Conservation (phyloP, 495 filamentous ascomycete species). For the Neurospora sp. region DNA sequence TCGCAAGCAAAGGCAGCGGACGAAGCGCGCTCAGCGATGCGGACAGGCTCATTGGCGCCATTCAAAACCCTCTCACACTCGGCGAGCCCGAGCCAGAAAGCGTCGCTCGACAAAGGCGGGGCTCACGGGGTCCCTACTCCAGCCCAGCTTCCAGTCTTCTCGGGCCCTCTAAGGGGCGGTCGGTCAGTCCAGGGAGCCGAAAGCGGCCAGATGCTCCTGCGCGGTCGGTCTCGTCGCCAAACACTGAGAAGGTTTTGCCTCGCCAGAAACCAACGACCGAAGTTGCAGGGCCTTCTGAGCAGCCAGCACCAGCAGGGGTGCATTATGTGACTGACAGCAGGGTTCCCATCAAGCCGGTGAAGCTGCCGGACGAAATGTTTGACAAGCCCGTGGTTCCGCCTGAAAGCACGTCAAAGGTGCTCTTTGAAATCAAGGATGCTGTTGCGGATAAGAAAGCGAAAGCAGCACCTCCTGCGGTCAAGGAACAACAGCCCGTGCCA, state of each 20-base stretch:
- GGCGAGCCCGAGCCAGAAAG: constrained; percentile 27
- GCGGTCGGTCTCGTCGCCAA: constrained; percentile 8
- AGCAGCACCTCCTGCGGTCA: background rate
- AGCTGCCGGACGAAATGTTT: constrained; percentile 27
- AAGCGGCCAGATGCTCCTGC: constrained; percentile 1
- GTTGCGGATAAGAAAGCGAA: background rate
- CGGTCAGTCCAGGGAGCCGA: constrained; percentile 11
- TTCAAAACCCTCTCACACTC: constrained; percentile 49
- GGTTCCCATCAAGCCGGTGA: constrained; percentile 31
- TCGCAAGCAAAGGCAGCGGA: constrained; percentile 37
- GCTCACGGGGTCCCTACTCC: constrained; percentile 6
- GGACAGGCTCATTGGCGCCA: constrained; percentile 65
- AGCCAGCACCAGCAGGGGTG: constrained; percentile 9
- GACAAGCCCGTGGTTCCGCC: constrained; percentile 11
- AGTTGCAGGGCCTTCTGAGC: background rate
- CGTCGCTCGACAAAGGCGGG: constrained; percentile 4
- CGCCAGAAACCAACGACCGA: background rate
- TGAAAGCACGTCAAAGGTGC: constrained; percentile 16
- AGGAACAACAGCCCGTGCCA: background rate
- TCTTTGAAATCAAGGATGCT: constrained; percentile 23
- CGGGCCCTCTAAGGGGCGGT: constrained; percentile 13
- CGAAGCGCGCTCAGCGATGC: constrained; percentile 57
- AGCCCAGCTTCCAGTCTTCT: constrained; percentile 4
- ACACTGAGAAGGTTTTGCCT: background rate
- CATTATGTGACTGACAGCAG: constrained; percentile 23